Evolutionary conservation across 495 filamentous ascomycete species (phyloP).

Genomic region (Trichoderma asperelloides): DNA sequence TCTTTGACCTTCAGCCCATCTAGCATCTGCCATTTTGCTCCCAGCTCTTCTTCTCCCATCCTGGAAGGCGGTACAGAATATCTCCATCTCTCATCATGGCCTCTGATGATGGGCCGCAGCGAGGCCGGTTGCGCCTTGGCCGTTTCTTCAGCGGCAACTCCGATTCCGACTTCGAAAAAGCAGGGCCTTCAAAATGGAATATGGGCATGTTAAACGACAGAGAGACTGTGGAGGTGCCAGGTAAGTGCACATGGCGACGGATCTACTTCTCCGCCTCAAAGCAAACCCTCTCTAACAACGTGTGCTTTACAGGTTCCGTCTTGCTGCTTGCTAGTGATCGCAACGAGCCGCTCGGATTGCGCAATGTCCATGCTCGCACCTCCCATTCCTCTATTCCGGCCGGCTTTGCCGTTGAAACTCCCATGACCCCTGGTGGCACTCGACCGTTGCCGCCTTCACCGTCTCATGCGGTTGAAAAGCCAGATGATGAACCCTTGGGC

Average conservation of each 20-base stretch:
- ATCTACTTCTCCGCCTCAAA: background rate
- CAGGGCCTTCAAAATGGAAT: slow-evolving; percentile 45
- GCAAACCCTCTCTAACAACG: background rate
- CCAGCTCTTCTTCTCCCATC: background rate
- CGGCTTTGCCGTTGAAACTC: slow-evolving; percentile 32
- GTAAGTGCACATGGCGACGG: slow-evolving; percentile 36
- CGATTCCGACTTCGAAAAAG: slow-evolving; percentile 10
- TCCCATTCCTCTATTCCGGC: slow-evolving; percentile 68
- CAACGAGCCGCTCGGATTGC: slow-evolving; percentile 75
- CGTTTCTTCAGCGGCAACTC: background rate
- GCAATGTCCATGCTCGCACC: slow-evolving; percentile 63
- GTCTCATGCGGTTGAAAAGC: slow-evolving; percentile 10
- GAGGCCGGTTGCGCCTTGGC: slow-evolving; percentile 2
- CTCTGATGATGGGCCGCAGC: slow-evolving; percentile 3
- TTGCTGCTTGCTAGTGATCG: slow-evolving; percentile 64
- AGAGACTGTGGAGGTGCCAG: slow-evolving; percentile 84
- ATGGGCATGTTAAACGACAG: slow-evolving; percentile 79
- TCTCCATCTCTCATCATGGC: background rate
- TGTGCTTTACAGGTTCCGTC: slow-evolving; percentile 54
- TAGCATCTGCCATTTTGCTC: background rate
- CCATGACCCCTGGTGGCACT: slow-evolving; percentile 20
- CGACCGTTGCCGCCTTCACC: slow-evolving; percentile 8
- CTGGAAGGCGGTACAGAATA: background rate
- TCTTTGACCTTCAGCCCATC: background rate
- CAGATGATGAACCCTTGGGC: slow-evolving; percentile 23